Conservation (phyloP, 768 basidiomycete genomes). For the Mycena indigotica region DNA sequence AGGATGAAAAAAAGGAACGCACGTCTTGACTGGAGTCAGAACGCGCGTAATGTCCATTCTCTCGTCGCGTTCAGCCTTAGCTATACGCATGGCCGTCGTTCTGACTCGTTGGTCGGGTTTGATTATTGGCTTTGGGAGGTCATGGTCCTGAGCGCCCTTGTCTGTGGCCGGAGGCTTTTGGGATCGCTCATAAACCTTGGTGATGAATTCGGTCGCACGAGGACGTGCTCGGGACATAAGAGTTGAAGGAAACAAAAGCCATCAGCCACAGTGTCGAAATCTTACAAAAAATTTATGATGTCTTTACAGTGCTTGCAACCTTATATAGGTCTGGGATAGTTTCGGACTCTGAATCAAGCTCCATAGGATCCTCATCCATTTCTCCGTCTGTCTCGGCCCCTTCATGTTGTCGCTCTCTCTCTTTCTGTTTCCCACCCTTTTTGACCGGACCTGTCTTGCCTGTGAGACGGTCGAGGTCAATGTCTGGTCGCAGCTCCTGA, state of each 20-base stretch:
- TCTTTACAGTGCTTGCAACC: too few relatives aligned
- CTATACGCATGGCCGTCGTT: constrained; percentile 27
- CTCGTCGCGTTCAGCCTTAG: constrained; percentile 47
- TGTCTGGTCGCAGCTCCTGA: neutral
- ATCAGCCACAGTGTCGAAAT: too few relatives aligned
- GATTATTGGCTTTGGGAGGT: neutral
- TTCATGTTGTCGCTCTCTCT: neutral
- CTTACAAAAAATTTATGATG: too few relatives aligned
- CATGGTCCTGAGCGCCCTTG: neutral
- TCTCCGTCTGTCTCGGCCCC: constrained; percentile 5
- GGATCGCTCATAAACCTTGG: neutral
- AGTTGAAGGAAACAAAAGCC: neutral
- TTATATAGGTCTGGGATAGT: neutral
- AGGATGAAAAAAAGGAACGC: constrained; percentile 17
- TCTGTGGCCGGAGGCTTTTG: neutral
- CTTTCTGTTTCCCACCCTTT: neutral
- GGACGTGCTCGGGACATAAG: neutral
- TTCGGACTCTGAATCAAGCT: constrained; percentile 1
- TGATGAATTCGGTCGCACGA: neutral
- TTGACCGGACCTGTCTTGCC: constrained; percentile 28
- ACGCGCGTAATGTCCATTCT: constrained; percentile 38
- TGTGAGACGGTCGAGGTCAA: constrained; percentile 30
- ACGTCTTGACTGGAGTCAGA: constrained; percentile 41
- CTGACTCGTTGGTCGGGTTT: constrained; percentile 26
- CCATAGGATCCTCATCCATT: constrained; percentile 15